A percentile compares a stretch with the other conserved stretches of the same genome.
These are phyloP conservation scores for Cyberlindnera subsufficiens DNA, from an alignment of 805 yeast genomes.

Conservation along the genomic window DNA sequence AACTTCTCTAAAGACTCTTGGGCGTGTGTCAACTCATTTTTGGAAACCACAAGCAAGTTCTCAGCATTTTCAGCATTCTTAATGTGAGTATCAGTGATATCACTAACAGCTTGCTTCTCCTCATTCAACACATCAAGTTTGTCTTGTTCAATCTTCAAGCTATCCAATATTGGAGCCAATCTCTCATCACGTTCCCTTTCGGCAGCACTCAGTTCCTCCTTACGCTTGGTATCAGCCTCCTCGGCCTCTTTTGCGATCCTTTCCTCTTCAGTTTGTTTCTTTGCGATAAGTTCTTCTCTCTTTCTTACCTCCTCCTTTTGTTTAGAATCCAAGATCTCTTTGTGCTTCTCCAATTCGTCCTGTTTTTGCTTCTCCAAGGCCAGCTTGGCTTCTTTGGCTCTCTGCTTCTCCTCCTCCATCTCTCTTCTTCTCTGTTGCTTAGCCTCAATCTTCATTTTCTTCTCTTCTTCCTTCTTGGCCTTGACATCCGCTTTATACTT, in stretches of 20 bases:
- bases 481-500: slow-evolving; percentile 35
- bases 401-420: slow-evolving; percentile 29
- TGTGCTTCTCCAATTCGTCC: slow-evolving; percentile 29
- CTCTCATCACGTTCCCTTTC: slow-evolving; percentile 49
- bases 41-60: slow-evolving; percentile 37
- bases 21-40: slow-evolving; percentile 34
- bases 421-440: slow-evolving; percentile 30
- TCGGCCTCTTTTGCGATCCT: slow-evolving; percentile 19
- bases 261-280: slow-evolving; percentile 24
- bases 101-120: slow-evolving; percentile 41
- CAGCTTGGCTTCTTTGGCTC: slow-evolving; percentile 25
- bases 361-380: slow-evolving; percentile 26
- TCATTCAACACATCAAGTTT: slow-evolving; percentile 45
- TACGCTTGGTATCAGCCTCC: slow-evolving; percentile 42
- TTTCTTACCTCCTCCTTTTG: slow-evolving; percentile 26
- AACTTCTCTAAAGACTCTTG: slow-evolving; percentile 28
- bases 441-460: slow-evolving; percentile 42
- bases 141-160: slow-evolving; percentile 42
- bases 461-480: slow-evolving; percentile 35
- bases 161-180: slow-evolving; percentile 49
- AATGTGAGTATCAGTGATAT: slow-evolving; percentile 37
- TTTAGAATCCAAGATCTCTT: slow-evolving; percentile 30
- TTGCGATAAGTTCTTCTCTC: slow-evolving; percentile 23
- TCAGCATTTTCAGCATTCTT: slow-evolving; percentile 38
- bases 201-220: slow-evolving; percentile 34